Base-by-base conservation (phyloP, 1,284 basidiomycete species). In the Rhodotorula glutinis region DNA sequence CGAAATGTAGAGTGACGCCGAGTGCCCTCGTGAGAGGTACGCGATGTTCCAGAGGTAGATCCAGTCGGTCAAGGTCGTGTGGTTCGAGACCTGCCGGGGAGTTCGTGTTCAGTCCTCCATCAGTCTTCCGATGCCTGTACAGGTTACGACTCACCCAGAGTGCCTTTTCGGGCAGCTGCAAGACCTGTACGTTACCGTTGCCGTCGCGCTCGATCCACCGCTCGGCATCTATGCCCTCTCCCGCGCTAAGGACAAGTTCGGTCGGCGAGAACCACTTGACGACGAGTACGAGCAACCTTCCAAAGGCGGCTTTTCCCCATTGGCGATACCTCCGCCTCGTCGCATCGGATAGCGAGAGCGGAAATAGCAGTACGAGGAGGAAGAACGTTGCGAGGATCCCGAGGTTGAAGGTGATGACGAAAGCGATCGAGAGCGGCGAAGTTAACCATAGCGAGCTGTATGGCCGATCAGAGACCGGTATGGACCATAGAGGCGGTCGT, bases 1-100 rank as follows among this genome's bases (percentile, higher is more conserved):
- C 11, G 92, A 87, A 75, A 97, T 96, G 76, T 87, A 88, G 30
- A 97, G 83, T 64, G 91, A 85, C 65, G 82, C 82, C 23, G 70
- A 67, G 25, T 74, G 69, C 1, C 54, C 13, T n/a, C 49, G 49
- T 2, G 70, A 60, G 29, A 74, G 63, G 66, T 75, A 75, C n/a
- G 71, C 46, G 46, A 75, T 63, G 19, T 21, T n/a, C 74, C 74
- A 73, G 55, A 64, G 44, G 65, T 61, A 69, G 17, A 73, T 17
- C 72, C 72, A 73, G 63, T 73, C 72, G 29, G 54, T 47, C 3
- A 73, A 61, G 0, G 72, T 73, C 11, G 70, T 67, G 60, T 73
- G 72, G 43, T 73, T 73, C 10, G 72, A 41, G 19, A 68, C 63
- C 67, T 69, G 55, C n/a, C n/a, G n/a, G n/a, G n/a, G n/a, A n/a